Evolutionary conservation across 495 filamentous ascomycete species (phyloP), one percentile per base, ranked within the genome.

Genomic region (Usnea hakonensis): DNA sequence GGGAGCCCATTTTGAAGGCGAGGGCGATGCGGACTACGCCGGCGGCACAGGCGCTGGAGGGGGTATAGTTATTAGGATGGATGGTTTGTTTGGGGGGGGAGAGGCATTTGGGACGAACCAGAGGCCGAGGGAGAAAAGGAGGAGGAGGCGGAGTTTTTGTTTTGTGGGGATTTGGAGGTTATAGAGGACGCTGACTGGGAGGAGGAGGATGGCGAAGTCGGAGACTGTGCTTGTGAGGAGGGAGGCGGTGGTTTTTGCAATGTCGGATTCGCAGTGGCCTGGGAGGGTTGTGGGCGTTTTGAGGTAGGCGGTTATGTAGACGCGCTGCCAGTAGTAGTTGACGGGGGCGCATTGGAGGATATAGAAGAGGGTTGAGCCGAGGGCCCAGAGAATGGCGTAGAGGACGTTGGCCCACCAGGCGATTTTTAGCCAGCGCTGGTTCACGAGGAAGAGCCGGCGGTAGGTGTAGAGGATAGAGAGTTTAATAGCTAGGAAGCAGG

Each of bases 381-480:
- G 64, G 35, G 68, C 67, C 72, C 70, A 74, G 32, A 74, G 67
- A 21, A 71, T 38, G 32, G 69, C 62, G 37, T 72, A 72, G 33
- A 74, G 55, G 28, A 74, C 60, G 43, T 72, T 74, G 14, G 54
- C 40, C 72, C 70, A 74, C 72, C 69, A 74, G 57, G 69, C 69
- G 26, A 74, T 57, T 7, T 64, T 64, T 7, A 74, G 63, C 36
- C 52, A 65, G 55, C 65, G 54, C 37, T 71, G 68, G 10, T 65
- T 16, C 23, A 72, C 65, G 3, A 74, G 60, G 58, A 74, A 72
- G 4, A 71, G 36, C 11, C 69, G 63, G 40, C 57, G 67, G 55
- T 74, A 74, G 58, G 72, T 71, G 65, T 66, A 72, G 21, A 74
- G 69, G 17, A 74, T 40, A 3, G 67, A 67, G 62, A 72, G 59